Evolutionary conservation across 164 flowering plant genomes (phyloP).

Genomic region (Aristolochia contorta): DNA sequence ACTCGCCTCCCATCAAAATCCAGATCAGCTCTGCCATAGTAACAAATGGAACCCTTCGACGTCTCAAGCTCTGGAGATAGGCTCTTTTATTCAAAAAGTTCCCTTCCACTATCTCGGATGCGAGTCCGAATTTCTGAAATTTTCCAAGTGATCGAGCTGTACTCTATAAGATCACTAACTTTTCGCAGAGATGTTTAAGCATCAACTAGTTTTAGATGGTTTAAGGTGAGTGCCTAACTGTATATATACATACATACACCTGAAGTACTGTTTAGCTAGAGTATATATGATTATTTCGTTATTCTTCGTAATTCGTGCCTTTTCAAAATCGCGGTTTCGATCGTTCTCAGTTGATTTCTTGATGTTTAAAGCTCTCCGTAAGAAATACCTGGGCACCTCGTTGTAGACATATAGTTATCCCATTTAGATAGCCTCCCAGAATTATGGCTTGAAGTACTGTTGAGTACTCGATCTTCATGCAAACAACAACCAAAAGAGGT

Average conservation of each 20-base stretch:
- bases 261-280: no score
- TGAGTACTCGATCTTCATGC: no score
- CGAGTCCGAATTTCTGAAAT: slow-evolving; percentile 33
- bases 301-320: no score
- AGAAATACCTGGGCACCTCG: no score
- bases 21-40: slow-evolving; percentile 24
- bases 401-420: no score
- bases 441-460: no score
- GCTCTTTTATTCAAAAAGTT: slow-evolving; percentile 24
- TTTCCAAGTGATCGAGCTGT: slow-evolving; percentile 26
- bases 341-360: no score
- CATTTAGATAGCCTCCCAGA: no score
- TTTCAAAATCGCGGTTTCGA: no score
- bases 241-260: neutral
- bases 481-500: no score
- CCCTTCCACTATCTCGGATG: slow-evolving; percentile 40
- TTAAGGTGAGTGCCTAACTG: slow-evolving; percentile 2
- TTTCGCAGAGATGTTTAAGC: neutral
- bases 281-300: no score
- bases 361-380: no score
- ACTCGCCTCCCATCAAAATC: slow-evolving; percentile 39
- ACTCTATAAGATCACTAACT: neutral
- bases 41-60: slow-evolving; percentile 15
- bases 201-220: neutral
- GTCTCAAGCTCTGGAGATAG: slow-evolving; percentile 14